Base-by-base conservation (phyloP, 2,329 filamentous ascomycete genomes). In the Colletotrichum abscissum region DNA sequence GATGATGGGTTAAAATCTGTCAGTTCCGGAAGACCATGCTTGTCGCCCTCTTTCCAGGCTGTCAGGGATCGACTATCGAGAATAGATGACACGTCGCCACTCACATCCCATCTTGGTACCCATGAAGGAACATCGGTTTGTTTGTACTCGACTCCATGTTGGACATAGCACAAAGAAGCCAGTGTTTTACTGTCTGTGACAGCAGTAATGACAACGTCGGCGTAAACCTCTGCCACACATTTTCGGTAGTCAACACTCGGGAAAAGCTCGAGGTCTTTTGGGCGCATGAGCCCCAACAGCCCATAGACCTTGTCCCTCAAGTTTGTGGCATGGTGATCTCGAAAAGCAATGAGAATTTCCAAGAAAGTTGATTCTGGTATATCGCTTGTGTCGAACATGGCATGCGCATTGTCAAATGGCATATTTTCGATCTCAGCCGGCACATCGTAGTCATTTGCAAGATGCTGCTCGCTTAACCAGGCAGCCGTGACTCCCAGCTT, bases 231-330 rank as follows among this genome's bases (percentile, higher is more conserved):
- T 2, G 55, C 63, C 19, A 59, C 54, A 38, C 35, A 52, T n/a
- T 59, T 59, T 1, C 38, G 12, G 24, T 67, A 67, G 63, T 67
- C 63, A 16, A 67, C 63, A 5, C 24, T 28, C 19, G 24, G 24
- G 54, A 59, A 67, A 2, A 19, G 54, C 19, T 59, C 38, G 3
- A 67, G 63, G 2, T 4, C n/a, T 7, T 49, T 35, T 11, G n/a
- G 24, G 35, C 22, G 30, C 19, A 33, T 42, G 33, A 69, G 67
- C 4, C 67, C 67, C 11, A 69, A n/a, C 6, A 69, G 33, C 1
- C 67, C 67, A 12, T 69, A 69, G 14, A 69, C 67, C n/a, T 69
- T 69, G 35, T 69, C 67, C 26, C 67, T 30, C 3, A 52, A 52
- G 52, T 69, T 28, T 8, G 67, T 69, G 5, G 67, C 67, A 16